These are phyloP conservation scores for Apiotrichum brassicae DNA, from an alignment of 1,284 basidiomycete species.

Conservation along the genomic window DNA sequence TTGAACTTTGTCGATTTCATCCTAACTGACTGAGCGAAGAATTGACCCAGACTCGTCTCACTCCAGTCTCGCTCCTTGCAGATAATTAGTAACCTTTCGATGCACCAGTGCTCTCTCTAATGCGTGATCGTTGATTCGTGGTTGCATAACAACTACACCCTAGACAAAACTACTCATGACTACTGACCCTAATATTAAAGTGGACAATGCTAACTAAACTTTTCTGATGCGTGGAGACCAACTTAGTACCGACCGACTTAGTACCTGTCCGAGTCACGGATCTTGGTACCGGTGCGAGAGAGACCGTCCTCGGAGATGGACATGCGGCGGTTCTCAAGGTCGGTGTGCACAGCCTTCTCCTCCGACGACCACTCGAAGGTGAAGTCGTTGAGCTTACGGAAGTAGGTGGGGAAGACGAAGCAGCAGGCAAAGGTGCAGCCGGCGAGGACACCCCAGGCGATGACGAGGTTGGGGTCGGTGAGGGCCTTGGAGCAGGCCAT, in stretches of 20 bases:
- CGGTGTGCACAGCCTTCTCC: background rate
- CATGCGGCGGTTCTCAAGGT: background rate
- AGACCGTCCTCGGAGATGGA: background rate
- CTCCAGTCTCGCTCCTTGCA: too few relatives aligned
- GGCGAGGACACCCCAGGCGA: constrained; percentile 46
- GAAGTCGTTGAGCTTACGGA: constrained; percentile 38
- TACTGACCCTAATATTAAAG: background rate
- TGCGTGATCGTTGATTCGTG: too few relatives aligned
- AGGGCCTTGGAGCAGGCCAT: constrained; percentile 32
- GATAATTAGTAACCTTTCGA: too few relatives aligned
- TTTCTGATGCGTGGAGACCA: background rate
- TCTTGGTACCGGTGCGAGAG: background rate
- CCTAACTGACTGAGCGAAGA: too few relatives aligned
- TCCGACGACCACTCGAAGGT: constrained; percentile 1
- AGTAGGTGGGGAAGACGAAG: constrained; percentile 36
- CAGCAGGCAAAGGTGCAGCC: constrained; percentile 32
- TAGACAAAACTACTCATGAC: too few relatives aligned
- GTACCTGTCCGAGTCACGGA: constrained; percentile 4
- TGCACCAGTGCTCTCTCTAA: too few relatives aligned
- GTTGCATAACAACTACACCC: too few relatives aligned
- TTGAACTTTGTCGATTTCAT: too few relatives aligned
- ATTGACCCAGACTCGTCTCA: too few relatives aligned
- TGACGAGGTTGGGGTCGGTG: constrained; percentile 49
- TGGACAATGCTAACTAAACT: background rate
- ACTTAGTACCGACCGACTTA: background rate